Evolutionary conservation across 192 early-diverging fungal species (phyloP), one percentile per base, ranked within the genome.

Genomic region (Podila verticillata): DNA sequence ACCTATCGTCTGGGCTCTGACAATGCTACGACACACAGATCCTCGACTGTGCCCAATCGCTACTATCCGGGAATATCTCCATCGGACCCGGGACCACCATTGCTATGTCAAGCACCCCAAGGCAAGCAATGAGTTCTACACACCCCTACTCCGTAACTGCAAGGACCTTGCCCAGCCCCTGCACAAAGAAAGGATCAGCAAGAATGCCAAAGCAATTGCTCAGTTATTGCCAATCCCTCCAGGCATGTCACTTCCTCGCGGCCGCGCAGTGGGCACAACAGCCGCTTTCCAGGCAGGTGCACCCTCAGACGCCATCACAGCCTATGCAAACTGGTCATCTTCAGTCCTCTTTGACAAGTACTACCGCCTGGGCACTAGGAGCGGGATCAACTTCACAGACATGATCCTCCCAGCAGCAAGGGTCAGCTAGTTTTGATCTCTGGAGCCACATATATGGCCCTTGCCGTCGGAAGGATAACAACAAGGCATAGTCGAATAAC

Each of bases 321-420:
- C 68, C 17, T 60, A 62, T 31, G 60, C 47, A 26, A 70, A 63
- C 24, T 70, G 68, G 68, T 15, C 17, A 4, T 70, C 60, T 1
- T 20, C 29, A 5, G 15, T 17, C 30, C 61, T 56, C 47, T 70
- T 70, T 47, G 28, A 61, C 22, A 48, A 22, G 6, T 62, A 54
- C 22, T 62, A 70, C 24, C 48, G 60, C 4, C 60, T 70, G 1
- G 48, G 59, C n/a, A 70, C 60, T 31, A 35, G 44, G 7, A 70
- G 60, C 17, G 24, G 24, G 12, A 30, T 60, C 30, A 62, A 70
- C 32, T 62, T 70, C 34, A 68, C 67, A 39, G 13, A 36, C 7
- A 36, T 36, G 35, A 36, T 36, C 7, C 35, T 36, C 7, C 35
- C 35, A 7, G 35, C 35, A 9, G 35, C 35, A 36, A 36, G 0